Conservation (phyloP, 176 grass and related monocot genomes). For the Lolium perenne region DNA sequence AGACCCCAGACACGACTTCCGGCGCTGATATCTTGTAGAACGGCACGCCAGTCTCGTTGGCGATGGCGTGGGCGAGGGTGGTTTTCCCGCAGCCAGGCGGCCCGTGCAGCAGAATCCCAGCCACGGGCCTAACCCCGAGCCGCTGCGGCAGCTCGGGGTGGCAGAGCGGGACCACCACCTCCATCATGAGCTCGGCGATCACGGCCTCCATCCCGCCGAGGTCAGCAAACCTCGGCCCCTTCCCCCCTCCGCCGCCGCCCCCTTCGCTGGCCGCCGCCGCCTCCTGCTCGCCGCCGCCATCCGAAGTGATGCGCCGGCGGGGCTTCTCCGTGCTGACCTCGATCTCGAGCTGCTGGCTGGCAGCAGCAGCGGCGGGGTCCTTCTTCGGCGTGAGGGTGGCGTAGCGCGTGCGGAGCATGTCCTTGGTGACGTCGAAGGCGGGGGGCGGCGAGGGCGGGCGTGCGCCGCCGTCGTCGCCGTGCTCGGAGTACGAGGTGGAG, state of each 20-base stretch:
- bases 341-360: conserved; percentile 63
- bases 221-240: conserved; percentile 64
- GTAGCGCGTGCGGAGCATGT: conserved; percentile 62
- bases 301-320: conserved; percentile 39
- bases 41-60: conserved; percentile 81
- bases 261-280: conserved; percentile 8
- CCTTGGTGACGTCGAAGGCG: conserved; percentile 68
- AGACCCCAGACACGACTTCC: conserved; percentile 85
- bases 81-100: conserved; percentile 93
- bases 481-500: conserved; percentile 54
- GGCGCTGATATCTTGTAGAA: conserved; percentile 96
- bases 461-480: conserved; percentile 31
- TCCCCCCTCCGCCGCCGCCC: conserved; percentile 18
- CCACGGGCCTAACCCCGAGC: conserved; percentile 79
- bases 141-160: conserved; percentile 68
- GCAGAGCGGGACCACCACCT: conserved; percentile 84
- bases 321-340: conserved; percentile 61
- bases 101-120: conserved; percentile 78
- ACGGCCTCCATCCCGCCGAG: conserved; percentile 74
- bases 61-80: conserved; percentile 84
- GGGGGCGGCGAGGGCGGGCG: conserved; percentile 36
- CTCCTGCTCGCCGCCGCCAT: conserved; percentile 46
- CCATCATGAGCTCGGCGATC: conserved; percentile 87
- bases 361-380: neutral
- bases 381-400: conserved; percentile 44